Evolutionary conservation across 441 rosid genomes (phyloP), one percentile per base, ranked within the genome.

Genomic region (Adansonia grandidieri): DNA sequence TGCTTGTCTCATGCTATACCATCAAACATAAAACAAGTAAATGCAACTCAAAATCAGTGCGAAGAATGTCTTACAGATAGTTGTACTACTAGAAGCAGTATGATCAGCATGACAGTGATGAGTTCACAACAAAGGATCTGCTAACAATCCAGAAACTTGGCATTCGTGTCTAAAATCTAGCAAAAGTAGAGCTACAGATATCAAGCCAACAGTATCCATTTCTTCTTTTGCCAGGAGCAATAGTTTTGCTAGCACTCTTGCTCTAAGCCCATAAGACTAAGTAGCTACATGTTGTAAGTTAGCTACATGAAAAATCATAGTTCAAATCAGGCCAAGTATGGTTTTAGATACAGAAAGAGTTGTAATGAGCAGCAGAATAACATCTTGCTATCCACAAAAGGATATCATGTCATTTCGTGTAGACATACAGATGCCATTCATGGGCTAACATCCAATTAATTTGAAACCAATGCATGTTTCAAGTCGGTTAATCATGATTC

Each of bases 341-440:
- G 45, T 63, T 80, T 61, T 28, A 20, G 51, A 64, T 54, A 63
- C 80, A 64, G n/a, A 20, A 54, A 50, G 13, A 15, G 72, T 56
- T 40, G 74, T 15, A 32, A 61, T 22, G 22, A 37, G 57, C 74
- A 56, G 62, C 60, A 37, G 5, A 47, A 42, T 19, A 9, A 42
- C 45, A 64, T 22, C 65, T 40, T 17, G 44, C 53, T 9, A 40
- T 66, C 22, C 71, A 66, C 24, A 62, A 62, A 62, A 24, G 66
- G 3, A 63, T 5, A 32, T 28, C 44, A 63, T 28, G 17, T 28
- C 67, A 62, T 28, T 28, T 13, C 9, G 15, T 1, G 19, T n/a
- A 15, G 8, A 24, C 24, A 11, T 4, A 66, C 51, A 66, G 50
- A 66, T 66, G 5, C 7, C n/a, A 54, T 60, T 61, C 50, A 61